Conservation (phyloP, 2,329 filamentous ascomycete genomes). For the Fusarium transvaalense region DNA sequence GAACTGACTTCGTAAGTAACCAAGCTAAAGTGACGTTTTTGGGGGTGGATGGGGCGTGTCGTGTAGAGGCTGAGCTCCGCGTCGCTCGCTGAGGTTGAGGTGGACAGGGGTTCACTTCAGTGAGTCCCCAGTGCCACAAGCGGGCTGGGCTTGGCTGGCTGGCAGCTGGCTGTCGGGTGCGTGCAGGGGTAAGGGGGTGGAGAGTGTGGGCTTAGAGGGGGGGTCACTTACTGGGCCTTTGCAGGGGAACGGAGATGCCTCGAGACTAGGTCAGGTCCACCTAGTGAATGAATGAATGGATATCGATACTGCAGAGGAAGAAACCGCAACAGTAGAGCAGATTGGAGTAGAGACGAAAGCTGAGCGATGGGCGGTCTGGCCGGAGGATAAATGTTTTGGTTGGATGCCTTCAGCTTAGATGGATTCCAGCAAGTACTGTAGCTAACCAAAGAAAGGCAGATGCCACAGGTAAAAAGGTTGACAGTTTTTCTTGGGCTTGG, state of each 20-base stretch:
- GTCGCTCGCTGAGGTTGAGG: slow-evolving; percentile 18
- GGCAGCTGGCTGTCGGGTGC: not conserved
- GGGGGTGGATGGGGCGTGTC: slow-evolving; percentile 44
- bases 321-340: slow-evolving; percentile 4
- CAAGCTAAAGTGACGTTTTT: slow-evolving; percentile 55
- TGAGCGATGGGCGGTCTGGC: slow-evolving; percentile 29
- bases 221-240: slow-evolving; percentile 24
- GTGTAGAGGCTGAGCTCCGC: slow-evolving; percentile 58
- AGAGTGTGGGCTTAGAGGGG: not conserved
- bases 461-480: slow-evolving; percentile 16
- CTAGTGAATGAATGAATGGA: slow-evolving; percentile 1
- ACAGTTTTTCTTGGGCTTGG: slow-evolving; percentile 4
- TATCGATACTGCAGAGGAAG: slow-evolving; percentile 6
- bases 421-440: slow-evolving; percentile 1
- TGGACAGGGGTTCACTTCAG: slow-evolving; percentile 24
- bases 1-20: slow-evolving; percentile 52
- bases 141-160: slow-evolving; percentile 22
- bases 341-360: not conserved
- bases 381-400: slow-evolving; percentile 27
- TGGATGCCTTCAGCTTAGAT: slow-evolving; percentile 20
- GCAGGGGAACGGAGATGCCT: slow-evolving; percentile 38
- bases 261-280: slow-evolving; percentile 36
- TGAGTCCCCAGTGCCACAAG: slow-evolving; percentile 38
- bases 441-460: slow-evolving; percentile 16
- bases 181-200: slow-evolving; percentile 13